These are phyloP conservation scores for Francoa sonchifolia DNA, from an alignment of 441 rosid species.

Conservation along the genomic window DNA sequence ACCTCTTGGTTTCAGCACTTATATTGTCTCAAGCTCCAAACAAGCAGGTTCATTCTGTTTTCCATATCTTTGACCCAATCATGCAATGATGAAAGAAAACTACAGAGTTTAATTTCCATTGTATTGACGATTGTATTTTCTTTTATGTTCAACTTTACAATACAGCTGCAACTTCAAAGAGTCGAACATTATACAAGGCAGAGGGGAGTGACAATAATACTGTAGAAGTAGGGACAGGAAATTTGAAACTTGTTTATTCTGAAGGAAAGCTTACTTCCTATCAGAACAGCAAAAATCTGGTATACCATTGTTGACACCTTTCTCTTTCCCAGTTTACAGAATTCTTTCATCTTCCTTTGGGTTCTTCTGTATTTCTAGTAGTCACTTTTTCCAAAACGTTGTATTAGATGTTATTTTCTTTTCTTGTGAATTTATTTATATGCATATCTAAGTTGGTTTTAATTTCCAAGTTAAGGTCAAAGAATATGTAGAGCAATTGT, in stretches of 20 bases:
- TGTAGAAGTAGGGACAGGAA: slow-evolving; percentile 45
- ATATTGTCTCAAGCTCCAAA: slow-evolving; percentile 55
- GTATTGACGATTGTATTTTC: slow-evolving; percentile 12
- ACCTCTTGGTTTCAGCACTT: slow-evolving; percentile 90
- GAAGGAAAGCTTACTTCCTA: slow-evolving; percentile 36
- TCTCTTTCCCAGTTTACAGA: not conserved
- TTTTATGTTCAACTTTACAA: slow-evolving; percentile 6
- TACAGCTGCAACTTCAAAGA: slow-evolving; percentile 27
- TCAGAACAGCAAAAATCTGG: slow-evolving; percentile 29
- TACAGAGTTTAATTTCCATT: not conserved
- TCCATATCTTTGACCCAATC: not conserved
- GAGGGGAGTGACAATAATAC: slow-evolving; percentile 14
- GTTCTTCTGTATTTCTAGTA: not conserved
- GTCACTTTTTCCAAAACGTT: too few species aligned
- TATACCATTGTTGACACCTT: slow-evolving; percentile 11
- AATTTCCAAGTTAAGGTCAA: slow-evolving; percentile 21
- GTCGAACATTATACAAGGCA: slow-evolving; percentile 19
- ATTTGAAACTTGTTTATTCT: slow-evolving; percentile 38
- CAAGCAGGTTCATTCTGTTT: slow-evolving; percentile 38
- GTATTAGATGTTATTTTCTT: not conserved
- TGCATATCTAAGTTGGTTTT: slow-evolving; percentile 4
- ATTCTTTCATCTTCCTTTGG: not conserved
- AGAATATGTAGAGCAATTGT: slow-evolving; percentile 37
- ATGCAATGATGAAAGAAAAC: not conserved
- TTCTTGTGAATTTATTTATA: not conserved